Base-by-base conservation (phyloP, 169 alveolate genomes). In the Cryptosporidium ubiquitum region DNA sequence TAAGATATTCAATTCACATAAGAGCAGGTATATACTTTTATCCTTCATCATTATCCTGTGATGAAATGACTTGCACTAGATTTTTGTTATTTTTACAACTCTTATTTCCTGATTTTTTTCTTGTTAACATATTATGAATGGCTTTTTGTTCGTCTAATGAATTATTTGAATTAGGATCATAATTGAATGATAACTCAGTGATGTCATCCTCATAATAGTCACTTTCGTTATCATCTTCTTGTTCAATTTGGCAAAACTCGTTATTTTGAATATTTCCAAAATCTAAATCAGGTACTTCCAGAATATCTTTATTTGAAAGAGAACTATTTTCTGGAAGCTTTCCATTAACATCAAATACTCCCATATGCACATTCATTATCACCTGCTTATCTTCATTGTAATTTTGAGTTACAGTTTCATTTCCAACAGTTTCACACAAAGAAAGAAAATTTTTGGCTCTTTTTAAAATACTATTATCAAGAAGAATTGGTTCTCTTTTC, bases 321-420 rank as follows among this genome's bases (percentile, higher is more conserved):
- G 39, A 23, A 37, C 29, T 9, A 42, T 49, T 33, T 26, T 79
- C 75, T 44, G 75, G 51, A 14, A 79, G 55, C 39, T 64, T 47
- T 6, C 89, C 75, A 61, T 79, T 64, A 7, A 79, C 79, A 3
- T 79, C 75, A 61, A 79, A 79, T 7, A 79, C 89, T 29, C 89
- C 89, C 40, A 79, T 26, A 33, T 79, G 89, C 29, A 79, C 89
- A 66, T 79, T 66, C 89, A 79, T 79, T 10, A 79, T 49, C 7
- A 79, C 89, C 29, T 79, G 37, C 23, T 58, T 58, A 9, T 61
- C 68, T 6, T 16, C 31, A 40, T 31, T 16, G 3, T 16, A 23
- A 35, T n/a, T 40, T 16, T 37, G 39, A 26, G 39, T 61, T 18
- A 61, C 40, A 29, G n/a, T 31, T 26, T 64, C 69, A 14, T 79